Evolutionary conservation across 257 asterid genomes (phyloP).

Genomic region (Solanum piurae): DNA sequence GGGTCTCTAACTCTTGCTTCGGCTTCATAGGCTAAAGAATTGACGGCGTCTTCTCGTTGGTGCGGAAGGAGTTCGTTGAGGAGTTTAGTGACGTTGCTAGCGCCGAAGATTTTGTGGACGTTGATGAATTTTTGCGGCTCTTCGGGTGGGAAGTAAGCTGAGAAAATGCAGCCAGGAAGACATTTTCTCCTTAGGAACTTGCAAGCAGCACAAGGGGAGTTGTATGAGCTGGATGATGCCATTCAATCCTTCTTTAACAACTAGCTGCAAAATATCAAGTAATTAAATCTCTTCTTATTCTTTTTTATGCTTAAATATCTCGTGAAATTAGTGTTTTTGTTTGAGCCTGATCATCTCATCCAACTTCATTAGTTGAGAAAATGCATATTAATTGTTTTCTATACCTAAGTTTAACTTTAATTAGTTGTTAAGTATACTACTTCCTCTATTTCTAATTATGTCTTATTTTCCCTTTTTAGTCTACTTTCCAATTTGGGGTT

Average conservation of each 20-base stretch:
- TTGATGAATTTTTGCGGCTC: slow-evolving; percentile 40
- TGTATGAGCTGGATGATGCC: slow-evolving; percentile 43
- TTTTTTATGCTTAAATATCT: background rate
- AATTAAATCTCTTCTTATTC: background rate
- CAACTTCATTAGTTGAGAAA: no score
- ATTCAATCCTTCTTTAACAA: background rate
- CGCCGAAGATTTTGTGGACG: slow-evolving; percentile 41
- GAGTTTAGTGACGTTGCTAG: slow-evolving; percentile 36
- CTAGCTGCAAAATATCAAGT: background rate
- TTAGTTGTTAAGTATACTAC: background rate
- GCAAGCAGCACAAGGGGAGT: slow-evolving; percentile 53
- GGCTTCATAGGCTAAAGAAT: slow-evolving; percentile 41
- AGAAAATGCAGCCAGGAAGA: slow-evolving; percentile 25
- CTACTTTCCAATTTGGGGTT: background rate
- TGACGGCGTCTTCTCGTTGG: slow-evolving; percentile 41
- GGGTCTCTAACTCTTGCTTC: slow-evolving; percentile 40
- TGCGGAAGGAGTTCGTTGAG: slow-evolving; percentile 33
- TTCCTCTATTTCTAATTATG: background rate
- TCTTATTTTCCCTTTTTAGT: background rate
- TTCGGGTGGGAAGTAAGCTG: slow-evolving; percentile 40
- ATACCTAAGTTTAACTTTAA: no score
- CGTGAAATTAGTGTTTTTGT: background rate
- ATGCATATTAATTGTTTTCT: background rate
- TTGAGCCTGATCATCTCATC: background rate
- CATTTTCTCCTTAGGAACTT: slow-evolving; percentile 42